Conservation (phyloP, 2,329 filamentous ascomycete genomes). For the Fusarium compactum region DNA sequence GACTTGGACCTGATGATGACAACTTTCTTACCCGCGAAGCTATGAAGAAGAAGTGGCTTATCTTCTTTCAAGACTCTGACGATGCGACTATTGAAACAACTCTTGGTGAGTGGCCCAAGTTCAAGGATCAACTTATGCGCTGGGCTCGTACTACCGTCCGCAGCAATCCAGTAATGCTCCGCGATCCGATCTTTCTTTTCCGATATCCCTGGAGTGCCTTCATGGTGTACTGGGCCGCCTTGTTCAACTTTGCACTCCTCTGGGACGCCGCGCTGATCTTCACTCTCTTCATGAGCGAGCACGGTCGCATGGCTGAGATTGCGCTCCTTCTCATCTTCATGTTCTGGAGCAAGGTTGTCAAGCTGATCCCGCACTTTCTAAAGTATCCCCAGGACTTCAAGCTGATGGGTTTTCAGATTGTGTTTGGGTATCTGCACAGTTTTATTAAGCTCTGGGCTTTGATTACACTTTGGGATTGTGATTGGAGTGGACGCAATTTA, state of each 20-base stretch:
- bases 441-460: conserved; percentile 68
- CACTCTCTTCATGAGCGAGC: conserved; percentile 36
- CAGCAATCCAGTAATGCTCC: conserved; percentile 64
- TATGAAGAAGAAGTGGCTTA: conserved; percentile 62
- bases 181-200: conserved; percentile 51
- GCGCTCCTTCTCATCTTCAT: conserved; percentile 58
- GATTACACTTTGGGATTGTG: conserved; percentile 62
- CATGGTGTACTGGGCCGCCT: conserved; percentile 65
- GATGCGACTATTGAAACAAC: conserved; percentile 64
- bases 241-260: conserved; percentile 68
- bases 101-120: conserved; percentile 63
- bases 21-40: conserved; percentile 70
- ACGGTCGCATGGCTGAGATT: not conserved
- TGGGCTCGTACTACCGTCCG: conserved; percentile 71
- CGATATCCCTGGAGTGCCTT: conserved; percentile 62
- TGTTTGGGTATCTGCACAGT: conserved; percentile 69
- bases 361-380: conserved; percentile 65
- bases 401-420: conserved; percentile 62
- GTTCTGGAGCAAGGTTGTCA: conserved; percentile 67
- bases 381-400: conserved; percentile 64
- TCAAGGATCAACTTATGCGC: conserved; percentile 64
- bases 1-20: conserved; percentile 67
- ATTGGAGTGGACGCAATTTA: conserved; percentile 54
- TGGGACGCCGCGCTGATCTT: conserved; percentile 61
- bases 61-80: conserved; percentile 65